phyloP scores from a whole-genome alignment of 2,329 filamentous ascomycete genomes.

The Hirsutella minnesotensis region DNA sequence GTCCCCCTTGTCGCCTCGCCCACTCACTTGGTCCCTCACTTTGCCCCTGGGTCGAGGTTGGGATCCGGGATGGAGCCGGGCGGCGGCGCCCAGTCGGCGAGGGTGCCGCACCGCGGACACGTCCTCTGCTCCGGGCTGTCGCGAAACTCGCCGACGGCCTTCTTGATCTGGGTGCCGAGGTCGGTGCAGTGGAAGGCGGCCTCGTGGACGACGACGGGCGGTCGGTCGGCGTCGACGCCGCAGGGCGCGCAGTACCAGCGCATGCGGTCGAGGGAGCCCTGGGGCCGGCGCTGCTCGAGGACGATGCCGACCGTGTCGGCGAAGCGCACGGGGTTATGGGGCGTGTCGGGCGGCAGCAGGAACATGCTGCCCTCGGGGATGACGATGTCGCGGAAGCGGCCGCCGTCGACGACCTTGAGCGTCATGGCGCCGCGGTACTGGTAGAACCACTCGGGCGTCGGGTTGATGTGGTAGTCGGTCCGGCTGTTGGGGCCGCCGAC shows the following conservation, averaged over 20 bases:
- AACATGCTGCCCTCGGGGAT: conserved; percentile 94
- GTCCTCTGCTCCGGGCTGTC: conserved; percentile 53
- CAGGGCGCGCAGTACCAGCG: conserved; percentile 81
- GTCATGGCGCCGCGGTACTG: conserved; percentile 90
- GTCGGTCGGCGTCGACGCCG: conserved; percentile 19
- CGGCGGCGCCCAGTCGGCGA: conserved; percentile 61
- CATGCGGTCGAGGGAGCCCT: conserved; percentile 61
- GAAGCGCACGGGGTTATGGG: conserved; percentile 91
- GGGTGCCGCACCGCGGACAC: conserved; percentile 63
- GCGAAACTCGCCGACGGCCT: conserved; percentile 74
- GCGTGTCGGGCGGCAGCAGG: conserved; percentile 83
- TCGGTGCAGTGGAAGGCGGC: conserved; percentile 79
- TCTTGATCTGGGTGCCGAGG: conserved; percentile 89
- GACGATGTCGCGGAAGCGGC: conserved; percentile 67
- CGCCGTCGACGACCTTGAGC: conserved; percentile 73
- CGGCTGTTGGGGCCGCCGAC: conserved; percentile 92
- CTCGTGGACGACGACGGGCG: conserved; percentile 59
- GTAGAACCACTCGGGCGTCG: conserved; percentile 96
- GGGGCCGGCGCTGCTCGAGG: conserved; percentile 71
- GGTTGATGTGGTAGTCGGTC: conserved; percentile 97
- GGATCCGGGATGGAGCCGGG: conserved; percentile 47
- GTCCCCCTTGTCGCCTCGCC: too few species aligned
- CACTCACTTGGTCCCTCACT: too few species aligned
- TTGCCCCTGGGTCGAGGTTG: conserved; percentile 26
- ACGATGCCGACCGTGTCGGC: conserved; percentile 90